A percentile compares a stretch with the other conserved stretches of the same genome.
Evolutionary conservation across 768 basidiomycete species (phyloP).

Genomic region (Tephrocybe sp.): DNA sequence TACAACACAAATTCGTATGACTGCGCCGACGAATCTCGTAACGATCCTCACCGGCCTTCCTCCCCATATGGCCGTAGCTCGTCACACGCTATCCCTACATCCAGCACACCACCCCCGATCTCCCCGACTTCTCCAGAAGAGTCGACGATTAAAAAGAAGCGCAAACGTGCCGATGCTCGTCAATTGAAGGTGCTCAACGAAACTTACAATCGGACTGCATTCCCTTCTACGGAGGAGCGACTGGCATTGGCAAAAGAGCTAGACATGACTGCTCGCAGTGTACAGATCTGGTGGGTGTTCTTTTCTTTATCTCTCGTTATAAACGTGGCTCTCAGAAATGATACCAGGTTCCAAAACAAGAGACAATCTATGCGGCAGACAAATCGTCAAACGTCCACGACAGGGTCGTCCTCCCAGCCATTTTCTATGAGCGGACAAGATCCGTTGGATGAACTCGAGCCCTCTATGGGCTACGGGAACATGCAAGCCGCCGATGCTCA

Average conservation of each 20-base stretch:
- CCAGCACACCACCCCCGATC: slow-evolving; percentile 50
- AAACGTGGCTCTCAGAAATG: slow-evolving; percentile 19
- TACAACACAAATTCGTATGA: slow-evolving; percentile 30
- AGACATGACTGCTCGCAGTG: slow-evolving; percentile 82
- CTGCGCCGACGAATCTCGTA: slow-evolving; percentile 26
- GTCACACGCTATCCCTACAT: slow-evolving; percentile 34
- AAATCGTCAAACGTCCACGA: slow-evolving; percentile 58
- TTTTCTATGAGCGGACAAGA: slow-evolving; percentile 42
- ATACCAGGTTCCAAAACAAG: slow-evolving; percentile 81
- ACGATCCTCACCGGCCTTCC: slow-evolving; percentile 39
- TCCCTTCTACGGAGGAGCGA: slow-evolving; percentile 87
- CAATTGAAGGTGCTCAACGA: slow-evolving; percentile 82
- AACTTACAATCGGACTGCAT: slow-evolving; percentile 77
- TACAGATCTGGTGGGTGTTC: slow-evolving; percentile 73
- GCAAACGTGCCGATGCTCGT: slow-evolving; percentile 78
- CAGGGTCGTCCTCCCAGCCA: slow-evolving; percentile 42
- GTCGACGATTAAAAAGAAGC: slow-evolving; percentile 82
- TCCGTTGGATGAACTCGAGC: slow-evolving; percentile 38
- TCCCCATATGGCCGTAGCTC: slow-evolving; percentile 44
- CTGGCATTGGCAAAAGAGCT: slow-evolving; percentile 68
- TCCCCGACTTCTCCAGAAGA: slow-evolving; percentile 53
- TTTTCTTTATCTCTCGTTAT: slow-evolving; percentile 10
- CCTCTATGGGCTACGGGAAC: slow-evolving; percentile 30
- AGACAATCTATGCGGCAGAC: slow-evolving; percentile 80
- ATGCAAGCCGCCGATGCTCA: slow-evolving; percentile 31